A percentile compares a stretch with the other conserved stretches of the same genome.
Conservation (phyloP, 2,329 filamentous ascomycete genomes). For the Cladophialophora exuberans region DNA sequence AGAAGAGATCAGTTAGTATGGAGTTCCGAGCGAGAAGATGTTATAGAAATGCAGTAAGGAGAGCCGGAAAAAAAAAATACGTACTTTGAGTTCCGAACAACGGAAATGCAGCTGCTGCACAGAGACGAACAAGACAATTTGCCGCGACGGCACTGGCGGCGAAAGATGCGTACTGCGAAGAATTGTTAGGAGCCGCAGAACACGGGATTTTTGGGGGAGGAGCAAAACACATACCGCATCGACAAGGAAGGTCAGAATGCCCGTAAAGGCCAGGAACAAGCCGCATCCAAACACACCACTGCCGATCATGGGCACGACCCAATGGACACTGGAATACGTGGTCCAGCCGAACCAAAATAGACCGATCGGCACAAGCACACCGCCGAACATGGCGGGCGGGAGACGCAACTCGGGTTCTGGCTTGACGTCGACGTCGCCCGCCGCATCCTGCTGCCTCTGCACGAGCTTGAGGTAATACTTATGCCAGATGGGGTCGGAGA, state of each 20-base stretch:
- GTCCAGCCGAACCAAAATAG: constrained; percentile 60
- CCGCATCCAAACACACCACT: constrained; percentile 47
- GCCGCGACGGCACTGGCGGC: constrained; percentile 71
- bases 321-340: constrained; percentile 48
- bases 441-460: constrained; percentile 41
- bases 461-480: constrained; percentile 16
- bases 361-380: constrained; percentile 56
- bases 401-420: constrained; percentile 57
- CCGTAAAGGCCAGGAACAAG: constrained; percentile 47
- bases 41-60: neutral
- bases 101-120: constrained; percentile 77
- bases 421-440: constrained; percentile 39
- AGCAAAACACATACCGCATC: constrained; percentile 43
- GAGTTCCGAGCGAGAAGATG: neutral
- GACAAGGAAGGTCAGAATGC: constrained; percentile 85
- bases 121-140: constrained; percentile 75
- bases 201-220: too few relatives aligned
- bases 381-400: constrained; percentile 53
- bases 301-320: constrained; percentile 49
- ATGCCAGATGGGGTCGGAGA: constrained; percentile 43
- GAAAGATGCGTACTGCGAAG: constrained; percentile 44
- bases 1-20: neutral
- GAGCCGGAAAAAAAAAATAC: constrained; percentile 21
- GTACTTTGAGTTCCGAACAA: constrained; percentile 66
- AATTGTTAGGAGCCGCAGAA: neutral